phyloP scores from a whole-genome alignment of 129 eudicot genomes.

The Lactuca saligna region DNA sequence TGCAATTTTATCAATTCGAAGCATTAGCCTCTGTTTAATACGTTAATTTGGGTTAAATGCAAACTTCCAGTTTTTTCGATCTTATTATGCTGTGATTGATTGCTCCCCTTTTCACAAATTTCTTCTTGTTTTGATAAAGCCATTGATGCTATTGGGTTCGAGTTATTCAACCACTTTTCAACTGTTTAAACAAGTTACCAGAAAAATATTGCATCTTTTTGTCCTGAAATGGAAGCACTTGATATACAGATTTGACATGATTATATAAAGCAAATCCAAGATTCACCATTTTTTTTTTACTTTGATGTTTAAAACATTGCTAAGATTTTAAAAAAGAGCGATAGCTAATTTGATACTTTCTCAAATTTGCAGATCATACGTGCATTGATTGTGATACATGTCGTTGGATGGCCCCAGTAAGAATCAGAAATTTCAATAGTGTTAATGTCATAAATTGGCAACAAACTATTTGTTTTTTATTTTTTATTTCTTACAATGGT shows the following conservation, averaged over 20 bases:
- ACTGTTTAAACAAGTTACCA: too few species aligned
- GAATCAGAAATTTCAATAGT: neutral
- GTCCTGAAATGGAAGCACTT: too few species aligned
- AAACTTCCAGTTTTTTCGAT: neutral
- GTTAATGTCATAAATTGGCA: too few species aligned
- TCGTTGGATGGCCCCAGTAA: constrained; percentile 91
- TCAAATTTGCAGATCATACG: constrained; percentile 64
- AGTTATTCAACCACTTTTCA: too few species aligned
- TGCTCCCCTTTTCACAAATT: neutral
- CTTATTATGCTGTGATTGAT: neutral
- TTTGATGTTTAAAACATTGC: neutral
- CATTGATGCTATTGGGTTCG: neutral
- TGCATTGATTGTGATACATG: constrained; percentile 88
- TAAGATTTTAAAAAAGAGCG: neutral
- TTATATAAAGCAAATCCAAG: too few species aligned
- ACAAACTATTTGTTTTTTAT: too few species aligned
- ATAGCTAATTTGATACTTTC: neutral
- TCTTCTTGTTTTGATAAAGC: neutral
- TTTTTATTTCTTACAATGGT: too few species aligned
- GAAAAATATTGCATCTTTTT: too few species aligned
- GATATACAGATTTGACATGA: too few species aligned
- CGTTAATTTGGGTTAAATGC: neutral
- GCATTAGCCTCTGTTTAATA: neutral
- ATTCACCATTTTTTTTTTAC: neutral
- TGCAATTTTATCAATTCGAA: neutral